Evolutionary conservation across 2,329 filamentous ascomycete genomes (phyloP).

Genomic region (Penicillium thymicola): DNA sequence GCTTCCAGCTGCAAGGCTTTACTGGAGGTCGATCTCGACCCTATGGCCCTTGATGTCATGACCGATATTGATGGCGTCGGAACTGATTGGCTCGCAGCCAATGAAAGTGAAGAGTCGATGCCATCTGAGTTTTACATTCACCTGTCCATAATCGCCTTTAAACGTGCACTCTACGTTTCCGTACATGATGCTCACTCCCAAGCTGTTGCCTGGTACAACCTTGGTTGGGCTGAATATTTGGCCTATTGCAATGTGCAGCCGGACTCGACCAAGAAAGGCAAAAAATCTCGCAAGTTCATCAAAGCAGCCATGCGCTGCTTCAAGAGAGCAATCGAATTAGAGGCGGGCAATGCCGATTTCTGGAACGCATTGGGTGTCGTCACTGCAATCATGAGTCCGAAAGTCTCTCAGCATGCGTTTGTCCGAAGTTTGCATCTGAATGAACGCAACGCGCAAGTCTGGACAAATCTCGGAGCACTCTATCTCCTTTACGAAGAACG

Average conservation of each 20-base stretch:
- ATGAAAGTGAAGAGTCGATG: constrained; percentile 34
- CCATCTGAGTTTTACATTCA: constrained; percentile 58
- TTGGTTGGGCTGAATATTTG: constrained; percentile 89
- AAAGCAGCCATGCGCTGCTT: constrained; percentile 85
- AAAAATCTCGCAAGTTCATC: constrained; percentile 63
- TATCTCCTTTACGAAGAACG: constrained; percentile 81
- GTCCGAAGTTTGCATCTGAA: constrained; percentile 90
- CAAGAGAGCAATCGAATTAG: constrained; percentile 92
- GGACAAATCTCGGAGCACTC: constrained; percentile 87
- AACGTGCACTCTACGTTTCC: constrained; percentile 73
- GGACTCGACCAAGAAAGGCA: constrained; percentile 41
- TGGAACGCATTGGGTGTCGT: constrained; percentile 95
- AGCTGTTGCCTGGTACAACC: constrained; percentile 94
- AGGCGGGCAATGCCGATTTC: constrained; percentile 90
- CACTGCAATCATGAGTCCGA: constrained; percentile 79
- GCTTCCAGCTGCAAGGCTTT: constrained; percentile 54
- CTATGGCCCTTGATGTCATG: constrained; percentile 59
- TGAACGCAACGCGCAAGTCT: constrained; percentile 76
- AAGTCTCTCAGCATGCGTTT: constrained; percentile 89
- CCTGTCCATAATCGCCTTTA: constrained; percentile 78
- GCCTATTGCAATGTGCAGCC: constrained; percentile 64
- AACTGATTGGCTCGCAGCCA: constrained; percentile 36
- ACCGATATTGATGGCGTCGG: constrained; percentile 66
- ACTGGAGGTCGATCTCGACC: constrained; percentile 51
- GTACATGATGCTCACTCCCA: constrained; percentile 77